Base-by-base conservation (phyloP, 2,329 filamentous ascomycete species). In the Dryadomyces quercivorus region DNA sequence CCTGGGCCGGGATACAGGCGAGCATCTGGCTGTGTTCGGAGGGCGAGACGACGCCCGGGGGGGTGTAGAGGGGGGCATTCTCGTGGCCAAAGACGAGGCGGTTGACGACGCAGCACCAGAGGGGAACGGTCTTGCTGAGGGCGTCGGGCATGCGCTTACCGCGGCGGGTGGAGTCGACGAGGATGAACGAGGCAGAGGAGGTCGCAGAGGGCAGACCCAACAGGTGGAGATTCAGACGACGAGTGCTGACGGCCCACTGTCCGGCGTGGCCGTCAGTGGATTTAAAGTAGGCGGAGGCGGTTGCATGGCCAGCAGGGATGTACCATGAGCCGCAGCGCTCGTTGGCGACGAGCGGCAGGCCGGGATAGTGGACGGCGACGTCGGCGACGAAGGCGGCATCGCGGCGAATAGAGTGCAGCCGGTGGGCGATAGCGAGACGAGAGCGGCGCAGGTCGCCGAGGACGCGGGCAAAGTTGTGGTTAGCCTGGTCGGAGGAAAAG, bases 281-380 rank as follows among this genome's bases (percentile, higher is more conserved):
- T 75, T 98, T 98, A 71, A 97, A 98, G 70, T 97, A 98, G 36
- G 86, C 88, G 60, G 86, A 90, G 36, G 80, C 86, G 1, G 66
- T 70, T 68, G 92, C 16, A 13, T 8, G 45, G 21, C 67, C 67
- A 0, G 84, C 84, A 38, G 74, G 70, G 26, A 97, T 86, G 67
- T 97, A 97, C 93, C 93, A 98, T 69, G 88, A 92, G 0, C 93
- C 93, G 67, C 93, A 97, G 57, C 93, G 80, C 72, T 97, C 91
- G 65, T 98, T 98, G 34, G 92, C 90, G 15, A 97, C 75, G 1
- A 97, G 73, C 0, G 90, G 89, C 3, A 63, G 46, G 31, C 56
- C 61, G 21, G 56, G 61, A 55, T 75, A 81, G 0, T 75, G 73
- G 1, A 67, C 65, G 1, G 80, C 76, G 0, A 89, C 83, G 8